phyloP scores from a whole-genome alignment of 2,329 filamentous ascomycete species.

The Xylariaceae sp. region DNA sequence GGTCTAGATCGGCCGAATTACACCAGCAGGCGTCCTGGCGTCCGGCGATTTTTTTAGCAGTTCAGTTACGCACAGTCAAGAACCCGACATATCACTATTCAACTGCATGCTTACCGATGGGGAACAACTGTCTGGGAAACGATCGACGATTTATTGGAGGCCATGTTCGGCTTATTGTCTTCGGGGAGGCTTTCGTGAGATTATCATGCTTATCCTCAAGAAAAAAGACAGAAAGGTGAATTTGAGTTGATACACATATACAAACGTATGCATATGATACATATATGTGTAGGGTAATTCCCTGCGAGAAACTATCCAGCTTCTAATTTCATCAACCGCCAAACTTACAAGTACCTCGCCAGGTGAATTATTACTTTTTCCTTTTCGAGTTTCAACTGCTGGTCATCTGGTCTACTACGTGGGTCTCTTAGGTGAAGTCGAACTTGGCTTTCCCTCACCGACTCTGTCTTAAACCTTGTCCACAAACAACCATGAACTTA shows the following conservation, averaged over 20 bases:
- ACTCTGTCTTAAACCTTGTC: not conserved
- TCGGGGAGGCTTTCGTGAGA: too few relatives aligned
- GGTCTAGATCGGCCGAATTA: constrained; percentile 23
- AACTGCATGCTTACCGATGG: not conserved
- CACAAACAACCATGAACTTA: too few relatives aligned
- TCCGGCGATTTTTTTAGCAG: constrained; percentile 9
- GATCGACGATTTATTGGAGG: not conserved
- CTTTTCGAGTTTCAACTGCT: not conserved
- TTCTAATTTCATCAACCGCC: too few relatives aligned
- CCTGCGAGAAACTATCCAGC: too few relatives aligned
- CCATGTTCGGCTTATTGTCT: not conserved
- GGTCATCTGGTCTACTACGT: not conserved
- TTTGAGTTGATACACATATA: too few relatives aligned
- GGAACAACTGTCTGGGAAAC: not conserved
- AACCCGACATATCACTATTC: not conserved
- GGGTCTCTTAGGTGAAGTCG: not conserved
- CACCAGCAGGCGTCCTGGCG: constrained; percentile 17
- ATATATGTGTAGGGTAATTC: too few relatives aligned
- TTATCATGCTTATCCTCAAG: not conserved
- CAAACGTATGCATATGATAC: too few relatives aligned
- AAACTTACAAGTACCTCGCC: too few relatives aligned
- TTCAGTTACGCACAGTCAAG: not conserved
- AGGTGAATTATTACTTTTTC: too few relatives aligned
- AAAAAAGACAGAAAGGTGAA: too few relatives aligned
- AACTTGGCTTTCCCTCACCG: not conserved